phyloP scores from a whole-genome alignment of 2,329 filamentous ascomycete species.

The Aspergillus nomiae region DNA sequence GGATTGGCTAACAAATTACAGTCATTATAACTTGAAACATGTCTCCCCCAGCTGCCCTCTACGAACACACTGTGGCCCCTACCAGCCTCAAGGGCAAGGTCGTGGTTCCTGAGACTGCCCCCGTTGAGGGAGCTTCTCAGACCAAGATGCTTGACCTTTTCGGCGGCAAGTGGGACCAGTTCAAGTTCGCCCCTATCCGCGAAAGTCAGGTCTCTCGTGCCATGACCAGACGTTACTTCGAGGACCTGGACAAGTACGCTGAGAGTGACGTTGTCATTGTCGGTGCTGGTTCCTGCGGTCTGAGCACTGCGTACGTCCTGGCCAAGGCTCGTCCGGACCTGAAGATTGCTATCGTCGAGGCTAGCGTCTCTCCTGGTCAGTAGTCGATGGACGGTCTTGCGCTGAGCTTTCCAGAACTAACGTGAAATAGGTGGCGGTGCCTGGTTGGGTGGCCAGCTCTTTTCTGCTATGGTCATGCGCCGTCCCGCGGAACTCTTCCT shows the following conservation, averaged over 20 bases:
- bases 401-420: conserved; percentile 7
- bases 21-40: conserved; percentile 51
- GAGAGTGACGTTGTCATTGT: conserved; percentile 94
- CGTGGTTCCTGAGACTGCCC: conserved; percentile 44
- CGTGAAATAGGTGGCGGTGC: conserved; percentile 69
- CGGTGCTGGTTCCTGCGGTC: conserved; percentile 84
- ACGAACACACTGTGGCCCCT: conserved; percentile 48
- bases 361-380: conserved; percentile 72
- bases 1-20: conserved; percentile 45
- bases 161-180: conserved; percentile 76
- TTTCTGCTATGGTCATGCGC: conserved; percentile 93
- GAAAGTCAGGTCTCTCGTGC: conserved; percentile 90
- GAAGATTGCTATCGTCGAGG: conserved; percentile 89
- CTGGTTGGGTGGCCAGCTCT: conserved; percentile 92
- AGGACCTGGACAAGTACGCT: conserved; percentile 83
- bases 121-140: conserved; percentile 43
- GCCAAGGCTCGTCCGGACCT: conserved; percentile 83
- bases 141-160: conserved; percentile 65
- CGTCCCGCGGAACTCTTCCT: conserved; percentile 88
- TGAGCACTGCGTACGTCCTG: conserved; percentile 81
- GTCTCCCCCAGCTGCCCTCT: conserved; percentile 75
- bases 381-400: conserved; percentile 1
- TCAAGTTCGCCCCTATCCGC: conserved; percentile 82
- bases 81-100: conserved; percentile 46
- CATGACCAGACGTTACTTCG: conserved; percentile 92